Evolutionary conservation across 441 rosid genomes (phyloP).

Genomic region (Manihot esculenta): DNA sequence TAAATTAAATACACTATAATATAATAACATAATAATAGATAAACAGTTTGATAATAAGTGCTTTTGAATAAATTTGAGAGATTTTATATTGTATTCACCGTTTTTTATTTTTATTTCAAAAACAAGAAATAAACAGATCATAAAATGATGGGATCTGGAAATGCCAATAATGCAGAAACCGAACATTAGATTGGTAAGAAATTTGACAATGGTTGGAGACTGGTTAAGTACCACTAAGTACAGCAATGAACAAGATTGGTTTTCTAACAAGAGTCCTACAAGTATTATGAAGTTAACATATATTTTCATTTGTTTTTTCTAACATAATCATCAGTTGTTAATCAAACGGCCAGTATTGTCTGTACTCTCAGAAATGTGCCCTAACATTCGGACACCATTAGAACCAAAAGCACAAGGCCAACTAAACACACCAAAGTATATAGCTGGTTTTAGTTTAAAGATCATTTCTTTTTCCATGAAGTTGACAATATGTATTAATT

Average conservation of each 20-base stretch:
- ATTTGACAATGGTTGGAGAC: too few relatives aligned
- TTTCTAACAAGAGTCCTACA: slow-evolving; percentile 9
- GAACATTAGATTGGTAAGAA: background rate
- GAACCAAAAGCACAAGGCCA: slow-evolving; percentile 32
- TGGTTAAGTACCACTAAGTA: too few relatives aligned
- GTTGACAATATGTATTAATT: too few relatives aligned
- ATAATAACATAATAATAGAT: too few relatives aligned
- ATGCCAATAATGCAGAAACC: slow-evolving; percentile 1
- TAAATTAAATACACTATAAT: too few relatives aligned
- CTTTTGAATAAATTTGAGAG: too few relatives aligned
- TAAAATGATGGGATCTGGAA: background rate
- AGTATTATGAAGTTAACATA: slow-evolving; percentile 2
- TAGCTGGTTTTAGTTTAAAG: slow-evolving; percentile 12
- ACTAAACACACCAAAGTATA: background rate
- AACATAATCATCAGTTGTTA: too few relatives aligned
- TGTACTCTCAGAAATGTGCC: slow-evolving; percentile 24
- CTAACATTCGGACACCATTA: slow-evolving; percentile 26
- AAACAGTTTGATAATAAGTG: too few relatives aligned
- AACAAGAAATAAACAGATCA: too few relatives aligned
- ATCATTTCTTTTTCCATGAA: slow-evolving; percentile 2
- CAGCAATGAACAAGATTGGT: background rate
- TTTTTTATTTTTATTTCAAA: too few relatives aligned
- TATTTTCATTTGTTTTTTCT: background rate
- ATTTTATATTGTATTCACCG: too few relatives aligned
- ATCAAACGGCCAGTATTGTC: slow-evolving; percentile 16